phyloP scores from a whole-genome alignment of 1,139 yeast species.

The Lodderomyces jiufengensis region DNA sequence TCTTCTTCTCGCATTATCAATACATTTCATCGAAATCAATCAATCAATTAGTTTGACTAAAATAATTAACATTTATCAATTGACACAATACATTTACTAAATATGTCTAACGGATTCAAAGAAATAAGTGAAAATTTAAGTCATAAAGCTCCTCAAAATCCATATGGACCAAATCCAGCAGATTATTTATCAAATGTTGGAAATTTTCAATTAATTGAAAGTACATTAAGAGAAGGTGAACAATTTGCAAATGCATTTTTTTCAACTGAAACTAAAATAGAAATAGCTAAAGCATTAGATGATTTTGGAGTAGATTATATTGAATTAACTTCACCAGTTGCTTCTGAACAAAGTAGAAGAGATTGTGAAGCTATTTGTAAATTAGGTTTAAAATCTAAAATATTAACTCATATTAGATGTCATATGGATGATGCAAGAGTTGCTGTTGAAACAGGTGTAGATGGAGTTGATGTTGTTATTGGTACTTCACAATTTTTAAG shows the following conservation, averaged over 20 bases:
- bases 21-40: too few relatives aligned
- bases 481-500: constrained; percentile 96
- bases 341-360: constrained; percentile 85
- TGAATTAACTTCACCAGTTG: constrained; percentile 96
- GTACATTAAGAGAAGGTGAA: constrained; percentile 97
- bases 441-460: constrained; percentile 98
- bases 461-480: constrained; percentile 97
- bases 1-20: too few relatives aligned
- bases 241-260: constrained; percentile 98
- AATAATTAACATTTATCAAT: too few relatives aligned
- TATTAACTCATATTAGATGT: constrained; percentile 88
- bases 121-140: constrained; percentile 9
- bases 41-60: too few relatives aligned
- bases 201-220: constrained; percentile 88
- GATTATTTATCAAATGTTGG: constrained; percentile 89
- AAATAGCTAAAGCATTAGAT: constrained; percentile 94
- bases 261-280: constrained; percentile 91
- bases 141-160: constrained; percentile 42
- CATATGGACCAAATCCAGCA: constrained; percentile 94
- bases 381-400: constrained; percentile 92
- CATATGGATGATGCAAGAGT: constrained; percentile 98
- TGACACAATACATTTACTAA: neutral
- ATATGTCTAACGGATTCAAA: constrained; percentile 8
- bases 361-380: constrained; percentile 99
- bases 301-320: constrained; percentile 98